phyloP scores from a whole-genome alignment of 1,284 basidiomycete species.

The Malassezia yamatoensis region DNA sequence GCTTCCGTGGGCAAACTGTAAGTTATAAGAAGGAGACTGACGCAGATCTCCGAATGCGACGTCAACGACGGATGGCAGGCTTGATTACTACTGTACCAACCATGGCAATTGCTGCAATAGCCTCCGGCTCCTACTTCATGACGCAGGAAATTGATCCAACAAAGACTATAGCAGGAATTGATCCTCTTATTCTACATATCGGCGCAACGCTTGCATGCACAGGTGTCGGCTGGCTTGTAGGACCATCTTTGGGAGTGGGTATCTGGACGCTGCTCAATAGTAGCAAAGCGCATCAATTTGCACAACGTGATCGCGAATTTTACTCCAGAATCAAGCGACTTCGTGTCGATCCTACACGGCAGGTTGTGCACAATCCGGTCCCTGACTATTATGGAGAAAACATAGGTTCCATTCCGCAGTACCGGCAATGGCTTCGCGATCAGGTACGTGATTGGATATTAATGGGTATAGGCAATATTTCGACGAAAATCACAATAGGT shows the following conservation, averaged over 20 bases:
- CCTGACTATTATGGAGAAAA: slow-evolving; percentile 46
- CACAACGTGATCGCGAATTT: slow-evolving; percentile 37
- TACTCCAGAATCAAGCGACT: slow-evolving; percentile 35
- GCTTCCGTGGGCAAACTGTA: slow-evolving; percentile 16
- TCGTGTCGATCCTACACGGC: slow-evolving; percentile 35
- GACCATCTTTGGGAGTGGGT: slow-evolving; percentile 31
- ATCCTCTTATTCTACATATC: slow-evolving; percentile 37
- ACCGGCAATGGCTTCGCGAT: slow-evolving; percentile 45
- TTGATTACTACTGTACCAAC: slow-evolving; percentile 39
- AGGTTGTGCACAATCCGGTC: slow-evolving; percentile 41
- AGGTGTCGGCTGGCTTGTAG: slow-evolving; percentile 39
- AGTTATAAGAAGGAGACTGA: slow-evolving; percentile 2
- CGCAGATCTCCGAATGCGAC: slow-evolving; percentile 30
- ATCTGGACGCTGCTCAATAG: slow-evolving; percentile 36
- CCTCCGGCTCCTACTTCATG: slow-evolving; percentile 36
- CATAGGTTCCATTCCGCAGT: slow-evolving; percentile 38
- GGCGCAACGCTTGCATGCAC: slow-evolving; percentile 34
- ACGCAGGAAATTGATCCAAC: slow-evolving; percentile 36
- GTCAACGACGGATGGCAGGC: slow-evolving; percentile 31
- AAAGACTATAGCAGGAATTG: slow-evolving; percentile 34
- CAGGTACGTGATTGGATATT: slow-evolving; percentile 18
- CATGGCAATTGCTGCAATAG: slow-evolving; percentile 28
- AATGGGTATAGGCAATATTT: slow-evolving; percentile 24
- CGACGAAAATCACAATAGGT: slow-evolving; percentile 40
- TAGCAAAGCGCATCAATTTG: slow-evolving; percentile 28